Conservation (phyloP, 257 asterid genomes). For the Ligustrum vulgare region DNA sequence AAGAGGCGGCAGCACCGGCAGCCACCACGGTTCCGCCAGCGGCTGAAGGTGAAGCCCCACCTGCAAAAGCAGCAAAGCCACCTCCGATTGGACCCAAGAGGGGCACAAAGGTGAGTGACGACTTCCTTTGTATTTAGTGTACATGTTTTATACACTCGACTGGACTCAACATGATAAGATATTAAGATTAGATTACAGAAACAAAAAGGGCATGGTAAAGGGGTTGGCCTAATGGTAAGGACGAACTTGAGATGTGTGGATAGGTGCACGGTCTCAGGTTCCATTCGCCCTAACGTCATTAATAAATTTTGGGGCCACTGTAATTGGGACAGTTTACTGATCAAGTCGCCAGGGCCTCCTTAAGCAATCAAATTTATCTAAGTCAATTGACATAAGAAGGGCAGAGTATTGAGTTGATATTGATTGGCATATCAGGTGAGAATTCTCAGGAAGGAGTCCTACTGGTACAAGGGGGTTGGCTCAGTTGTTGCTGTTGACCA, state of each 20-base stretch:
- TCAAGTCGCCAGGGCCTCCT: no score
- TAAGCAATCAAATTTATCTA: not conserved
- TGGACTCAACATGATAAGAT: no score
- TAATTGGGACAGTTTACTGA: no score
- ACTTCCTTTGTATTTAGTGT: not conserved
- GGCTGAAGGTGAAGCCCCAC: slow-evolving; percentile 35
- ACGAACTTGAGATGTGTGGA: no score
- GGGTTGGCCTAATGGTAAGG: no score
- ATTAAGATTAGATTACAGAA: no score
- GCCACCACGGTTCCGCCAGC: slow-evolving; percentile 31
- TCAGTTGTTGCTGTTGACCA: slow-evolving; percentile 94
- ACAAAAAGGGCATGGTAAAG: no score
- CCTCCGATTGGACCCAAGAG: slow-evolving; percentile 93
- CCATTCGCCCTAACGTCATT: no score
- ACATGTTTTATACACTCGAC: not conserved
- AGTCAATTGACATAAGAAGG: no score
- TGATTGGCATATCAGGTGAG: slow-evolving; percentile 55
- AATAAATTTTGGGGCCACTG: no score
- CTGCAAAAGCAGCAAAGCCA: slow-evolving; percentile 63
- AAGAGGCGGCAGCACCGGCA: slow-evolving; percentile 27
- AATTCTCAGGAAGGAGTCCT: slow-evolving; percentile 87
- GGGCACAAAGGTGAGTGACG: slow-evolving; percentile 61
- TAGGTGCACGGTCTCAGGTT: no score
- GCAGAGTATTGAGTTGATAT: not conserved
- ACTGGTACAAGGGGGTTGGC: slow-evolving; percentile 90